These are phyloP conservation scores for Ophiostoma australiae DNA, from an alignment of 2,329 filamentous ascomycete genomes.

Conservation along the genomic window DNA sequence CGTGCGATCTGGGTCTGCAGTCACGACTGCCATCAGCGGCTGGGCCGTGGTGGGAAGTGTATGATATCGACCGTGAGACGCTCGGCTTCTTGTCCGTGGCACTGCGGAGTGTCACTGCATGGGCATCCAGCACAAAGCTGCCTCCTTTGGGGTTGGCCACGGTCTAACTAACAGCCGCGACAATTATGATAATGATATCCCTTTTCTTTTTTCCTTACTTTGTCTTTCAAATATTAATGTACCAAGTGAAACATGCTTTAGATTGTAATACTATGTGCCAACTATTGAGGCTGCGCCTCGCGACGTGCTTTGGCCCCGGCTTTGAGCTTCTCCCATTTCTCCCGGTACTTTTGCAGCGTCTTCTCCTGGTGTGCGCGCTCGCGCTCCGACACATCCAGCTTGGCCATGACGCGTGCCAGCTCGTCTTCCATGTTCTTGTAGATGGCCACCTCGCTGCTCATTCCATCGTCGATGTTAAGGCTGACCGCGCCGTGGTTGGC, in stretches of 20 bases:
- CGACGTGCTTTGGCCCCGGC: slow-evolving; percentile 55
- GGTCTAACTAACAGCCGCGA: neutral
- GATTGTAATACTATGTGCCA: neutral
- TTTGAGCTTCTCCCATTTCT: slow-evolving; percentile 58
- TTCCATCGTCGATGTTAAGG: neutral
- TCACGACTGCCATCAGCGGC: slow-evolving; percentile 57
- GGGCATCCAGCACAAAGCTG: slow-evolving; percentile 42
- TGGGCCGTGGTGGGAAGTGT: slow-evolving; percentile 94
- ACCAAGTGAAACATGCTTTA: neutral
- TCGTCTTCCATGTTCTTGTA: slow-evolving; percentile 58
- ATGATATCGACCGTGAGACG: slow-evolving; percentile 91
- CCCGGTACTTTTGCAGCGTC: slow-evolving; percentile 54
- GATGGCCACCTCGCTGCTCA: neutral
- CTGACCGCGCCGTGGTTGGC: slow-evolving; percentile 20
- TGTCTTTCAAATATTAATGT: neutral
- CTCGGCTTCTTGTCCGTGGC: slow-evolving; percentile 87
- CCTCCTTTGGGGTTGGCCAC: neutral
- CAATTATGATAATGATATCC: neutral
- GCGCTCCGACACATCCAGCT: slow-evolving; percentile 62
- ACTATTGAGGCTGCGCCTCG: slow-evolving; percentile 36
- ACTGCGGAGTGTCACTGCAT: slow-evolving; percentile 71
- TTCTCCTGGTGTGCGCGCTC: slow-evolving; percentile 53
- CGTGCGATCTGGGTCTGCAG: slow-evolving; percentile 68
- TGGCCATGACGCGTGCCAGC: slow-evolving; percentile 51
- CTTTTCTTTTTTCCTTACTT: neutral